Base-by-base conservation (phyloP, 1,284 basidiomycete genomes). In the Vanrija humicola region DNA sequence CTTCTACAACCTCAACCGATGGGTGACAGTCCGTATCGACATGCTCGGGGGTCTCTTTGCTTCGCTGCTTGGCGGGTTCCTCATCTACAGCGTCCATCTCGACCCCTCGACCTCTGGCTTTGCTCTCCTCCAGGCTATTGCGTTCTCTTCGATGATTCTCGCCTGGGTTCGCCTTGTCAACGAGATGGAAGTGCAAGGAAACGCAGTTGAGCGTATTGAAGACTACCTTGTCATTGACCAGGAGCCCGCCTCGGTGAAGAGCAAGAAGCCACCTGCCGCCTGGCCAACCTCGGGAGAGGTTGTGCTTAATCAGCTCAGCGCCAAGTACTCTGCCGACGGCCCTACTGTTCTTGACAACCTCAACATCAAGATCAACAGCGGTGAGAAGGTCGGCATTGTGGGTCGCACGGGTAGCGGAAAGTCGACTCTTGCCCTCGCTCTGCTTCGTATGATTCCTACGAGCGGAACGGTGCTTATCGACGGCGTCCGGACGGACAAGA, bases 321-420 rank as follows among this genome's bases (percentile, higher is more conserved):
- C 78, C 19, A 67, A 69, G 52, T 79, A 78, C 57, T 63, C 70
- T 1, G 51, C 63, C 16, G 75, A 77, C 44, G 77, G 83, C 70
- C 60, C 79, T 66, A 63, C 64, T 4, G 82, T 86, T 0, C 75
- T 87, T 19, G 80, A 84, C 52, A 71, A 81, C 47, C 64, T 87
- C 19, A 79, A 80, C 14, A 82, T 87, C 66, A 70, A 77, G 48
- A 78, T 86, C 57, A 80, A 79, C 50, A 79, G 82, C 39, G 85
- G 85, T 23, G 81, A 85, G 63, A 79, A 83, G 42, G 77, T 87
- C 43, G 85, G 85, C 44, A 82, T 86, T 50, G 84, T 73, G 18
- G 87, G 87, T 19, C 79, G 87, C 34, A 89, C 87, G 0, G 88
- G 87, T 15, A 85, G 83, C 61, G 87, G 87, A 48, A 89, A 89